These are phyloP conservation scores for Cutaneotrichosporon sp. DNA, from an alignment of 1,284 basidiomycete species.

Conservation along the genomic window DNA sequence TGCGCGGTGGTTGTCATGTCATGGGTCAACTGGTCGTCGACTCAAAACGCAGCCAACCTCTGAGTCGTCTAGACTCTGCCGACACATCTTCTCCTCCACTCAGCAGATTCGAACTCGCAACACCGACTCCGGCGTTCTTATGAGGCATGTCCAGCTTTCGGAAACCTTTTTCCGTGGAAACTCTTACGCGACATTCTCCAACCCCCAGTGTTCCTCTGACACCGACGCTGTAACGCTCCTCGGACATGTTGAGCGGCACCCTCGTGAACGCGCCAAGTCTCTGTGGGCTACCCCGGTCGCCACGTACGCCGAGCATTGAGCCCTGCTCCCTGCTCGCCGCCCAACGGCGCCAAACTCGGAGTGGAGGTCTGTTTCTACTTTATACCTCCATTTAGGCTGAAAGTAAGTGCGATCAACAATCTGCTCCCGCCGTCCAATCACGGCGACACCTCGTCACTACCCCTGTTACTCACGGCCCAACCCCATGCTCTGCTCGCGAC, in stretches of 20 bases:
- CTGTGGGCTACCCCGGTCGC: not conserved
- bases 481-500: not conserved
- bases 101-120: too few species aligned
- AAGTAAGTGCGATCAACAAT: not conserved
- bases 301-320: not conserved
- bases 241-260: not conserved
- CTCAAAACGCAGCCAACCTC: too few species aligned
- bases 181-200: too few species aligned
- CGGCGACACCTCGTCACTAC: not conserved
- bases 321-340: not conserved
- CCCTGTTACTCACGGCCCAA: not conserved
- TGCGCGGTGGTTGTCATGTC: too few species aligned
- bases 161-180: too few species aligned
- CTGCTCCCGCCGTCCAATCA: not conserved
- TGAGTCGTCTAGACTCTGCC: too few species aligned
- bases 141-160: too few species aligned
- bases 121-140: too few species aligned
- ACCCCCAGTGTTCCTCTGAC: too few species aligned
- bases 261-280: not conserved
- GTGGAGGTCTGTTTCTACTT: not conserved
- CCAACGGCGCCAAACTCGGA: not conserved
- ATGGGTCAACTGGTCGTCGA: too few species aligned
- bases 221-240: not conserved
- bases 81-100: too few species aligned
- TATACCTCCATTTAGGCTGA: not conserved